Percentiles rank a stretch among this genome's conserved stretches.
Evolutionary conservation across 2,329 filamentous ascomycete genomes (phyloP).

Genomic region (Monosporascus sp.): DNA sequence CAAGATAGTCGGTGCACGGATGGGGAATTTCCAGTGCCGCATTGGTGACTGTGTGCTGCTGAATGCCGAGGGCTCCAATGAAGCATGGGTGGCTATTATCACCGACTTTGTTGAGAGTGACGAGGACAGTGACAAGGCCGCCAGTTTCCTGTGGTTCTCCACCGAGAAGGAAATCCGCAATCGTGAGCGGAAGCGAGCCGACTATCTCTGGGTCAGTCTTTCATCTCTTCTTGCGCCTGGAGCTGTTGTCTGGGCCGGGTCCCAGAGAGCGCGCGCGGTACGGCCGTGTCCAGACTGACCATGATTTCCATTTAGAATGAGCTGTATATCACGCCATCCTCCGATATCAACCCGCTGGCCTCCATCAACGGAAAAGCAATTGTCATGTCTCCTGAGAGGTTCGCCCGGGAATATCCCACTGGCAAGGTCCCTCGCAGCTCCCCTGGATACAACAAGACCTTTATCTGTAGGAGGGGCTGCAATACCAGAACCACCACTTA

Average conservation of each 20-base stretch:
- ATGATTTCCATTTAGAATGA: conserved; percentile 58
- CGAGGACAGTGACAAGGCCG: conserved; percentile 70
- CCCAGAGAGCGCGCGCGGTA: not conserved
- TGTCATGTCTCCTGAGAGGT: conserved; percentile 68
- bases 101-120: conserved; percentile 73
- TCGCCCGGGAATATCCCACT: conserved; percentile 63
- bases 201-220: conserved; percentile 61
- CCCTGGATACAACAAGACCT: conserved; percentile 75
- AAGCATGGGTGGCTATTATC: conserved; percentile 89
- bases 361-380: conserved; percentile 88
- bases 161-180: conserved; percentile 85
- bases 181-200: conserved; percentile 72
- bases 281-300: conserved; percentile 2
- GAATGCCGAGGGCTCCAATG: conserved; percentile 79
- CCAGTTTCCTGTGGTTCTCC: conserved; percentile 93
- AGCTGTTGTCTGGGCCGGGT: too few species aligned
- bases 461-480: conserved; percentile 84
- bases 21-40: conserved; percentile 74
- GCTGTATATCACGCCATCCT: conserved; percentile 82
- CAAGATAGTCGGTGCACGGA: conserved; percentile 73
- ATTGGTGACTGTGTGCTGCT: conserved; percentile 81
- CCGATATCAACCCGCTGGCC: conserved; percentile 78
- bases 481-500: conserved; percentile 86
- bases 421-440: conserved; percentile 70
- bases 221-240: not conserved